phyloP scores from a whole-genome alignment of 2,329 filamentous ascomycete species.

The Cladosporium austrohemisphaericum region DNA sequence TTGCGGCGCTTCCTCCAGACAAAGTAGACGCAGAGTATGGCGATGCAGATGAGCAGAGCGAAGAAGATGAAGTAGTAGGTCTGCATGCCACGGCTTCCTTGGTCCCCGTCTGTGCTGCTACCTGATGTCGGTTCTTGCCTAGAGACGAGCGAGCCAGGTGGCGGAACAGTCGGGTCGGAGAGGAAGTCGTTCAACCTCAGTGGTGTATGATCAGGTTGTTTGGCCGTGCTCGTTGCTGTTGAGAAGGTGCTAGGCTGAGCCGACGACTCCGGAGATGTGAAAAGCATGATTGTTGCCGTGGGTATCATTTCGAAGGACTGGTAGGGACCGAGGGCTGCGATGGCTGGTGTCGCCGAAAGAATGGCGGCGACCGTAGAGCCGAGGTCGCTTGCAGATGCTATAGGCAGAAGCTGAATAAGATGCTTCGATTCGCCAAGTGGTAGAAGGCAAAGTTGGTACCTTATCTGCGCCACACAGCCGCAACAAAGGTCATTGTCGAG shows the following conservation, averaged over 20 bases:
- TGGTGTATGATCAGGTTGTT: too few species aligned
- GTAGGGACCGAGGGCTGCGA: too few species aligned
- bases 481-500: constrained; percentile 8
- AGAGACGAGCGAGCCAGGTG: background rate
- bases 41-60: constrained; percentile 48
- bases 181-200: too few species aligned
- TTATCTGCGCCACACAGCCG: background rate
- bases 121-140: background rate
- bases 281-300: background rate
- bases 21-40: constrained; percentile 43
- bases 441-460: too few species aligned
- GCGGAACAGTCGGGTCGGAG: background rate
- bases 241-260: background rate
- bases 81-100: constrained; percentile 30
- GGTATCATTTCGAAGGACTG: too few species aligned
- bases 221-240: too few species aligned
- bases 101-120: constrained; percentile 17
- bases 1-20: constrained; percentile 43
- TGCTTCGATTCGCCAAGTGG: too few species aligned
- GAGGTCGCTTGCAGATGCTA: too few species aligned
- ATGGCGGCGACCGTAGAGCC: too few species aligned
- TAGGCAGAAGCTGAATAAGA: too few species aligned
- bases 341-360: too few species aligned
- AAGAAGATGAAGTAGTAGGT: constrained; percentile 57
- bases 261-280: background rate